Percentiles rank a stretch among this genome's conserved stretches.
phyloP scores from a whole-genome alignment of 1,284 basidiomycete species.

The Stygiomarasmius scandens region DNA sequence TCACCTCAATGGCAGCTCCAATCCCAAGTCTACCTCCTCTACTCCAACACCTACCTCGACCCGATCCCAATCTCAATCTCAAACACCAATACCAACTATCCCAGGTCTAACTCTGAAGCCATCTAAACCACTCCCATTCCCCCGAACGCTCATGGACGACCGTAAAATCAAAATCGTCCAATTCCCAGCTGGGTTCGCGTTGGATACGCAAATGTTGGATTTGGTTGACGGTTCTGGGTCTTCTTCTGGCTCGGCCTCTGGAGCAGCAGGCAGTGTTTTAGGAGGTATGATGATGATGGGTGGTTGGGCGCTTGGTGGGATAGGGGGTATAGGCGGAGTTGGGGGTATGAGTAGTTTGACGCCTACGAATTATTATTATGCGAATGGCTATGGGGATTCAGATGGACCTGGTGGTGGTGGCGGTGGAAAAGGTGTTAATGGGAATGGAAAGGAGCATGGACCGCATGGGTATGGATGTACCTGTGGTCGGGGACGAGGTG shows the following conservation, averaged over 20 bases:
- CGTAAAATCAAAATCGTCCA: conserved; percentile 53
- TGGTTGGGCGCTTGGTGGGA: background rate
- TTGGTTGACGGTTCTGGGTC: background rate
- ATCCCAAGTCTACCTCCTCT: too few relatives aligned
- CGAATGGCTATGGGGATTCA: conserved; percentile 5
- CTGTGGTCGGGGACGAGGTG: background rate
- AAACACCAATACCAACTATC: background rate
- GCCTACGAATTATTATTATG: conserved; percentile 8
- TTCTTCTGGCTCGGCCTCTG: too few relatives aligned
- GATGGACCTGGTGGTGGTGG: conserved; percentile 5
- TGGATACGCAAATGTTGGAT: conserved; percentile 32
- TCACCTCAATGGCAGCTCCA: too few relatives aligned
- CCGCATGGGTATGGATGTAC: background rate
- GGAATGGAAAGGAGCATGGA: background rate
- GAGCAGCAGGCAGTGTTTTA: too few relatives aligned
- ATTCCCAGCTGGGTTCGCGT: conserved; percentile 38
- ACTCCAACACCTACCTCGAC: too few relatives aligned
- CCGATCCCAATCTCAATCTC: too few relatives aligned
- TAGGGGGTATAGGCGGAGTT: too few relatives aligned
- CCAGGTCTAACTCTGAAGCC: conserved; percentile 26
- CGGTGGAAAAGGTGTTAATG: conserved; percentile 17
- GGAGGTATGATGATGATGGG: background rate
- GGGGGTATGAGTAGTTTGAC: background rate
- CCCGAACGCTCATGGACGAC: conserved; percentile 48
- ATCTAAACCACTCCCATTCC: conserved; percentile 51